Evolutionary conservation across 2,329 filamentous ascomycete genomes (phyloP), one percentile per base, ranked within the genome.

Genomic region (Aureobasidium sp.): DNA sequence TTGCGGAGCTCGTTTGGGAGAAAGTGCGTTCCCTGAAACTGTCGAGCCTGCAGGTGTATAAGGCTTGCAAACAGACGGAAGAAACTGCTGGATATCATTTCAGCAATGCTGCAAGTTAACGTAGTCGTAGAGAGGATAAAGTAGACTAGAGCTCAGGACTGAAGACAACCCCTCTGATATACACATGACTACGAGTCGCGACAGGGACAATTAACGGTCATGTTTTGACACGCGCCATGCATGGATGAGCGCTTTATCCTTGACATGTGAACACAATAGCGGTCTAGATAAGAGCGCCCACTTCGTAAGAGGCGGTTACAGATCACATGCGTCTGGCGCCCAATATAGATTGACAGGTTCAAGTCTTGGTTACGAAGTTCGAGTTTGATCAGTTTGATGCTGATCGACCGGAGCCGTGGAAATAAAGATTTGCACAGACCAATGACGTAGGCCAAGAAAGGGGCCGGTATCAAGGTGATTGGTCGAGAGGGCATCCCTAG

Each of bases 1-100:
- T 59, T 90, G 87, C 69, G 72, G 74, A 44, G 74, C 74, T 61
- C 86, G 86, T 66, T 67, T 88, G 42, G 83, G 83, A 47, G 73
- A 78, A 63, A 78, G 78, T 2, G 75, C 80, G 4, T 80, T 83
- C 64, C 82, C 81, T 0, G 74, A 72, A 27, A 67, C 69, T 58
- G 14, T 53, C 7, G 64, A 65, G 49, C 59, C 61, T 27, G 62
- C 64, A 32, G 64, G 64, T 30, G 32, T 58, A 1, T 58, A 48
- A 51, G 4, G n/a, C 48, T 27, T 9, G 34, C 21, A 39, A 3
- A 16, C 21, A 21, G 25, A 39, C 5, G 36, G 21, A n/a, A 25
- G 21, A n/a, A 25, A 29, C 21, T n/a, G 30, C 36, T 21, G 25
- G 14, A 16, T 41, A 41, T 13, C n/a, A 2, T n/a, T 25, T 7